Conservation (phyloP, 2,329 filamentous ascomycete species). For the Capronia americana region DNA sequence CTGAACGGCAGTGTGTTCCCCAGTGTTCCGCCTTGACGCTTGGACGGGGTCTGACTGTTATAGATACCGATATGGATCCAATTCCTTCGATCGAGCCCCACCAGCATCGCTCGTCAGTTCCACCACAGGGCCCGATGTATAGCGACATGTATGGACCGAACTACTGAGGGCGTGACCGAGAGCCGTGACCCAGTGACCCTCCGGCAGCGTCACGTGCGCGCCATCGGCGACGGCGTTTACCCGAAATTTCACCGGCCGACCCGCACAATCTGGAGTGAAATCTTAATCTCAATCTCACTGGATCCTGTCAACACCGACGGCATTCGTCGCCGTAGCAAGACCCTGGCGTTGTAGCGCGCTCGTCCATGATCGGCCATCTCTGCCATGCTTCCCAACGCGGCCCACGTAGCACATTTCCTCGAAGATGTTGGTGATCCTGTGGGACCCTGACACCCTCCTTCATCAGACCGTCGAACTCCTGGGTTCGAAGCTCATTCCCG, state of each 20-base stretch:
- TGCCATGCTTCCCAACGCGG: conserved; percentile 19
- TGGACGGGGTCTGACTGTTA: not conserved
- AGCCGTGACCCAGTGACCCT: not conserved
- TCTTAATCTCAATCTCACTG: conserved; percentile 12
- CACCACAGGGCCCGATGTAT: conserved; percentile 19
- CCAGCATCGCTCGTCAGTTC: conserved; percentile 17
- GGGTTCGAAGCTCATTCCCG: conserved; percentile 37
- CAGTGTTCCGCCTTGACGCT: not conserved
- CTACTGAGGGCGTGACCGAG: conserved; percentile 8
- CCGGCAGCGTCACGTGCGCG: not conserved
- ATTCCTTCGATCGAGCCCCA: conserved; percentile 9
- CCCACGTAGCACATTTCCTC: conserved; percentile 8
- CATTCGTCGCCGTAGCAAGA: not conserved
- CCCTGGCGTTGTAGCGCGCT: conserved; percentile 1
- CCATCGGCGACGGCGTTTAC: not conserved
- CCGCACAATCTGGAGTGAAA: conserved; percentile 16
- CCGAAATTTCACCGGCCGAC: not conserved
- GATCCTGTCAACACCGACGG: conserved; percentile 13
- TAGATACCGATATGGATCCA: conserved; percentile 13
- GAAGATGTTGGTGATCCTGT: conserved; percentile 40
- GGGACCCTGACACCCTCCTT: conserved; percentile 38
- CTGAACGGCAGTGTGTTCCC: conserved; percentile 23
- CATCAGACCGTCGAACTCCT: conserved; percentile 39
- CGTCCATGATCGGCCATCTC: not conserved
- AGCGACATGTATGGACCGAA: conserved; percentile 13